These are phyloP conservation scores for Arabidopsis arenosa DNA, from an alignment of 345 rosid genomes.

Conservation along the genomic window DNA sequence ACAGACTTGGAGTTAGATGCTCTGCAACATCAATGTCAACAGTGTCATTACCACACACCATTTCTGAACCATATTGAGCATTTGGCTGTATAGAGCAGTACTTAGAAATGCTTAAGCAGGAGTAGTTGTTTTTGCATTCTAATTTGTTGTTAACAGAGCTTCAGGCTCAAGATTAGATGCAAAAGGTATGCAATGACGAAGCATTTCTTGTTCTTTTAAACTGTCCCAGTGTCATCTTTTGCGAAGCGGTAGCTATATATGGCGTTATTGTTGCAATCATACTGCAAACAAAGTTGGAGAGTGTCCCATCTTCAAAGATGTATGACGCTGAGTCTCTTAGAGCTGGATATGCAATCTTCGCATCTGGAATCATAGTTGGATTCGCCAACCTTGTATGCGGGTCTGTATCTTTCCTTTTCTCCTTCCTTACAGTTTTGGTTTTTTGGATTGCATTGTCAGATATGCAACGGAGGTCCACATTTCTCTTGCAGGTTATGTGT, in stretches of 20 bases:
- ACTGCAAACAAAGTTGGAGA: conserved; percentile 93
- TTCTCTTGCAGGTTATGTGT: conserved; percentile 74
- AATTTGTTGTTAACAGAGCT: neutral
- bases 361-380: conserved; percentile 98
- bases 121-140: conserved; percentile 20
- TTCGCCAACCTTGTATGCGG: conserved; percentile 99
- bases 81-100: neutral
- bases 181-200: conserved; percentile 15
- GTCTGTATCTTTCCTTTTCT: conserved; percentile 52
- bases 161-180: neutral
- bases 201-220: conserved; percentile 16
- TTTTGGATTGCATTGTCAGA: neutral
- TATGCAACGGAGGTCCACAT: conserved; percentile 4
- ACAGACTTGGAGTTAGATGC: conserved; percentile 10
- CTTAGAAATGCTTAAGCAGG: neutral
- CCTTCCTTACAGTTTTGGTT: conserved; percentile 5
- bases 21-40: conserved; percentile 8
- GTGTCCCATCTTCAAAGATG: conserved; percentile 75
- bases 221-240: conserved; percentile 84
- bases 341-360: conserved; percentile 99
- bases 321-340: conserved; percentile 91
- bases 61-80: neutral
- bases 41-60: neutral
- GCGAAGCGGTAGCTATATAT: conserved; percentile 99
- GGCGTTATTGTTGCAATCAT: conserved; percentile 98